Evolutionary conservation across 2,329 filamentous ascomycete species (phyloP).

Genomic region (Calonectria ilicicola): DNA sequence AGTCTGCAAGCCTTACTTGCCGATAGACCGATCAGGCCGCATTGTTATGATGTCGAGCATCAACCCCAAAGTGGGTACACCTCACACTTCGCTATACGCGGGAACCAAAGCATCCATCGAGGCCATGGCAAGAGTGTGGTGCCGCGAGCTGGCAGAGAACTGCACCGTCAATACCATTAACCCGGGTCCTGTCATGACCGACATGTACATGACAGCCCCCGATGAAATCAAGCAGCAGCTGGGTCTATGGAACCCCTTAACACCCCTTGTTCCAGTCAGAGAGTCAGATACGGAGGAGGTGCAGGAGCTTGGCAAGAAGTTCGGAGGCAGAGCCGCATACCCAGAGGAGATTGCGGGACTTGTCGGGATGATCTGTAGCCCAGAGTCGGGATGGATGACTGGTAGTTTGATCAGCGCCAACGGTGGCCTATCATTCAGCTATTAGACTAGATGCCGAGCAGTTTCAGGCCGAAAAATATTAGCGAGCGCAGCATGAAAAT

Average conservation of each 20-base stretch:
- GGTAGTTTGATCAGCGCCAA: slow-evolving; percentile 75
- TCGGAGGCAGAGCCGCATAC: slow-evolving; percentile 66
- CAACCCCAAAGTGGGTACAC: slow-evolving; percentile 63
- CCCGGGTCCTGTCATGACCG: slow-evolving; percentile 53
- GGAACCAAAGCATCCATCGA: slow-evolving; percentile 73
- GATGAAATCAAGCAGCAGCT: slow-evolving; percentile 61
- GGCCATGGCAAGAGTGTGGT: slow-evolving; percentile 72
- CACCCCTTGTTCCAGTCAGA: slow-evolving; percentile 61
- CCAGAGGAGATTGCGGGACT: slow-evolving; percentile 74
- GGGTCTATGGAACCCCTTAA: slow-evolving; percentile 51
- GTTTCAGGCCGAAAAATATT: background rate
- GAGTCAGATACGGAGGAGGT: slow-evolving; percentile 45
- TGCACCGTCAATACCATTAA: slow-evolving; percentile 70
- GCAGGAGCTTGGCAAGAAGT: slow-evolving; percentile 60
- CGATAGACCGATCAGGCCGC: slow-evolving; percentile 66
- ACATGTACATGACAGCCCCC: slow-evolving; percentile 59
- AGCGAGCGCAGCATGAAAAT: background rate
- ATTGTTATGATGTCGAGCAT: slow-evolving; percentile 70
- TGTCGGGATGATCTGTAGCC: slow-evolving; percentile 74
- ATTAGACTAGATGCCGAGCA: slow-evolving; percentile 6
- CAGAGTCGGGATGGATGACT: slow-evolving; percentile 73
- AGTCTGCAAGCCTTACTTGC: slow-evolving; percentile 65
- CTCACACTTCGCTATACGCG: slow-evolving; percentile 67
- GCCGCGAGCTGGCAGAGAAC: slow-evolving; percentile 68
- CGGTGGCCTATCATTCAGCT: slow-evolving; percentile 50